These are phyloP conservation scores for Kwoniella shandongensis DNA, from an alignment of 768 basidiomycete genomes.

Conservation along the genomic window DNA sequence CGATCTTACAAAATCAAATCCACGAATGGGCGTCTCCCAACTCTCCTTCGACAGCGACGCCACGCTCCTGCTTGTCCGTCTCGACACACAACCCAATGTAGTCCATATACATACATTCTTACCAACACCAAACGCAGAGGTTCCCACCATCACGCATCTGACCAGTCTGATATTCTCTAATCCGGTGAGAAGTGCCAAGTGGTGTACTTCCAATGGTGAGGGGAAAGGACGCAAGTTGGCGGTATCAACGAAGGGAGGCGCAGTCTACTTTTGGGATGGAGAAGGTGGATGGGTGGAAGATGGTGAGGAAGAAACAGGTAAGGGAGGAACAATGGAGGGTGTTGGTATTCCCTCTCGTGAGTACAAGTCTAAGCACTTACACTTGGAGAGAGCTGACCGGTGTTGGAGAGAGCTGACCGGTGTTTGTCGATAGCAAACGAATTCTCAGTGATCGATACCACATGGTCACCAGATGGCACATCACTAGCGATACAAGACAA, in stretches of 20 bases:
- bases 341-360: conserved; percentile 82
- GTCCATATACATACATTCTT: conserved; percentile 75
- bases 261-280: conserved; percentile 49
- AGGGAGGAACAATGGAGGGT: conserved; percentile 69
- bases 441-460: conserved; percentile 69
- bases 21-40: conserved; percentile 62
- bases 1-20: conserved; percentile 65
- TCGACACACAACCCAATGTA: conserved; percentile 57
- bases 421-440: conserved; percentile 57
- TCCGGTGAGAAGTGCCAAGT: conserved; percentile 66
- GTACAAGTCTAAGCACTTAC: conserved; percentile 48
- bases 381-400: too few species aligned
- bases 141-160: conserved; percentile 29
- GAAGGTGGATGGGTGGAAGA: conserved; percentile 48
- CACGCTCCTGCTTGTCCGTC: conserved; percentile 66
- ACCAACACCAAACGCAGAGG: conserved; percentile 57
- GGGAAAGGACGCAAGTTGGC: conserved; percentile 13
- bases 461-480: conserved; percentile 85
- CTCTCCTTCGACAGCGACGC: conserved; percentile 81
- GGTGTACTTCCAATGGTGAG: conserved; percentile 61
- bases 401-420: background rate
- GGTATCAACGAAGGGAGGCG: conserved; percentile 21
- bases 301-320: conserved; percentile 61
- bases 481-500: conserved; percentile 73
- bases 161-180: conserved; percentile 61